phyloP scores from a whole-genome alignment of 495 filamentous ascomycete genomes.

The Hyaloscypha hepaticicola region DNA sequence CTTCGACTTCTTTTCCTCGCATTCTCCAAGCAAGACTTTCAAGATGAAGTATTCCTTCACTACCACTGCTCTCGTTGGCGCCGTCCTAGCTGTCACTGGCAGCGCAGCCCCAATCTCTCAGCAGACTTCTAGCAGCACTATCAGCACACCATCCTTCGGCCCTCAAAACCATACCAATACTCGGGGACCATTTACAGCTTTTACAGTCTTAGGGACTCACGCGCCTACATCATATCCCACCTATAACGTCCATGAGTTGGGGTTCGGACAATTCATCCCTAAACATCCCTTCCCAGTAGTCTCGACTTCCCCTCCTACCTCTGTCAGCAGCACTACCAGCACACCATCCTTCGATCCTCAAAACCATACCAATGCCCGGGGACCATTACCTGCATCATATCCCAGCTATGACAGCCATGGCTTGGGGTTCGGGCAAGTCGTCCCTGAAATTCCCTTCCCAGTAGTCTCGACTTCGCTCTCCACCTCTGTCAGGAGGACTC shows the following conservation, averaged over 20 bases:
- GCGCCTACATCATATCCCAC: not conserved
- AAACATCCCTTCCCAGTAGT: not conserved
- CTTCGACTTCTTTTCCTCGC: not conserved
- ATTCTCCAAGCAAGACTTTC: not conserved
- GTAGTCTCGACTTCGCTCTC: not conserved
- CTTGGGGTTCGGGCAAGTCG: not conserved
- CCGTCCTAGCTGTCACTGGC: not conserved
- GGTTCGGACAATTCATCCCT: too few relatives aligned
- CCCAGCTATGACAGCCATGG: too few relatives aligned
- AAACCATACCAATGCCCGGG: too few relatives aligned
- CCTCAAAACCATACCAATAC: not conserved
- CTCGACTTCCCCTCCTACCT: too few relatives aligned
- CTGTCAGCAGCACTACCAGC: too few relatives aligned
- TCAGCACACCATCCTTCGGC: not conserved
- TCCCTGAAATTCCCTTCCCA: not conserved
- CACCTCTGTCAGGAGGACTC: not conserved
- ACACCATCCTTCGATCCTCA: too few relatives aligned
- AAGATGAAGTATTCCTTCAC: slow-evolving; percentile 7
- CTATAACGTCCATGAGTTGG: too few relatives aligned
- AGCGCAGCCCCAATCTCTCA: not conserved
- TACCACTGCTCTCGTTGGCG: not conserved
- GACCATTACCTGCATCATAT: too few relatives aligned
- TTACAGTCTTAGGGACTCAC: not conserved
- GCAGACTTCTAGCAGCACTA: not conserved
- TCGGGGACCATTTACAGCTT: not conserved